Evolutionary conservation across 345 rosid species (phyloP).

Genomic region (Eucalyptus brandiana): DNA sequence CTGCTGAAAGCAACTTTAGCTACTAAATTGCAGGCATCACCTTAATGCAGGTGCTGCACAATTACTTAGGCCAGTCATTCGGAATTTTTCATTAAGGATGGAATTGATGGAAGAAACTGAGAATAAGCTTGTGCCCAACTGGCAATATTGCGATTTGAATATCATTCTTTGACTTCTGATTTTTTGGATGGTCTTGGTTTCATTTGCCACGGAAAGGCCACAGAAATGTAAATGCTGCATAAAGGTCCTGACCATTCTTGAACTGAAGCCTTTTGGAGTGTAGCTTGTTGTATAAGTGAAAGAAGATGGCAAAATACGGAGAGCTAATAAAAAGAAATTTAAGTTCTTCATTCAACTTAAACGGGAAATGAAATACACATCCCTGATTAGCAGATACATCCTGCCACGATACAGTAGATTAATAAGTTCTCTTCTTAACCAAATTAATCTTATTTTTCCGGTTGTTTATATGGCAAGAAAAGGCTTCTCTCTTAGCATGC

Average conservation of each 20-base stretch:
- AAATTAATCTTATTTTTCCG: neutral
- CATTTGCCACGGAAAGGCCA: neutral
- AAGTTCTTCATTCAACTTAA: neutral
- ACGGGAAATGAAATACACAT: neutral
- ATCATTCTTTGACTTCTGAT: neutral
- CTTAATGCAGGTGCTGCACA: neutral
- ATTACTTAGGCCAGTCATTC: neutral
- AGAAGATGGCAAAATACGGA: neutral
- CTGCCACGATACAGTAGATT: neutral
- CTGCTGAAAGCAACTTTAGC: neutral
- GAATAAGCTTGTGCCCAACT: neutral
- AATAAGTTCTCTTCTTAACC: neutral
- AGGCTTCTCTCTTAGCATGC: neutral
- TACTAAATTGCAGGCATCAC: neutral
- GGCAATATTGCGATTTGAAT: neutral
- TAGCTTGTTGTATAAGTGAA: neutral
- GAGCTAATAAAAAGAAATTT: neutral
- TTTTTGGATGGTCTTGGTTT: neutral
- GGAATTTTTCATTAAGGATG: neutral
- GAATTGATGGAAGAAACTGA: neutral
- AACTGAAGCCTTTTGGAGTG: neutral
- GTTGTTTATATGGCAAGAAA: neutral
- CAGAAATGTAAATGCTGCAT: neutral
- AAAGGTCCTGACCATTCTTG: neutral
- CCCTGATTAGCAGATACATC: neutral